Evolutionary conservation across 257 asterid species (phyloP), one percentile per base, ranked within the genome.

Genomic region (Solanum raphanifolium): DNA sequence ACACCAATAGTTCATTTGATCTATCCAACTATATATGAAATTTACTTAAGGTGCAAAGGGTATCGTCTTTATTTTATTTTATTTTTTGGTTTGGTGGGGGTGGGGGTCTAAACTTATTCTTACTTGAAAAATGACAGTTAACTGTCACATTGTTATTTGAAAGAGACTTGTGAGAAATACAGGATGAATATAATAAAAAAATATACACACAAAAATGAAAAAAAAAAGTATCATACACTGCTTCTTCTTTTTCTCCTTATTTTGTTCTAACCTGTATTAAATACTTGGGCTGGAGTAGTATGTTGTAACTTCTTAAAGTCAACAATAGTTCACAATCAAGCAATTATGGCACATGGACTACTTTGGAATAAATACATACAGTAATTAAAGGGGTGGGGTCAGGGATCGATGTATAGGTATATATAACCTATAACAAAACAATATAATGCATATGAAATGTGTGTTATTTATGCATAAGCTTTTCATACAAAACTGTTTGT

Each of bases 1-100:
- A 94, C 18, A 90, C 89, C 87, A 93, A 96, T 97, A 91, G 91
- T 58, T 86, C 96, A 16, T 93, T 91, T 71, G 98, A 96, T 92
- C 90, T 91, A 9, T 92, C 95, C 21, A 93, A 94, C 75, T 89
- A 89, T 86, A 94, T 87, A 88, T 93, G 55, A 91, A 89, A 27
- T 92, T 25, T 23, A 86, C 46, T 31, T 62, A 69, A 29, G 87
- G 75, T 36, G 66, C 32, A 58, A 27, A 43, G 81, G 75, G 78
- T 36, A 38, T 85, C 60, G n/a, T 65, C 46, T n/a, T 68, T 68
- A 13, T 66, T 32, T 84, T 31, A 3, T 48, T 25, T 48, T 43
- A 11, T 43, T 27, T 81, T 43, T 46, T 4, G 62, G n/a, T 13
- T 13, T 75, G 38, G 25, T 16, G 15, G 35, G 65, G 25, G 25